Conservation (phyloP, 805 yeast genomes). For the Metschnikowia amazonensis region DNA sequence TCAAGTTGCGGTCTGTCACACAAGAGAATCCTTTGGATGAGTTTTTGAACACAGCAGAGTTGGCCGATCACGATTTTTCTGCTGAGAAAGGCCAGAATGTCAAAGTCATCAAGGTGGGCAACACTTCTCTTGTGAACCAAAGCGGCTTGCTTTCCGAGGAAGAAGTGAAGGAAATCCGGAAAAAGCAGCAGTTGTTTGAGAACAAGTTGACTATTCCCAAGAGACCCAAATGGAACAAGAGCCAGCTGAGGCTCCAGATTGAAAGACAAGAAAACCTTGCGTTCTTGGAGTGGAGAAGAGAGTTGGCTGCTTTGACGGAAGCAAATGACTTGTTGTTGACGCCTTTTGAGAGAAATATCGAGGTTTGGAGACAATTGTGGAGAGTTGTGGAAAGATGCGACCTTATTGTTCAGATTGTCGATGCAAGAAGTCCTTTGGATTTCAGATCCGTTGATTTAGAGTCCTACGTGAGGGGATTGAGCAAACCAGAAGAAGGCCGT, state of each 20-base stretch:
- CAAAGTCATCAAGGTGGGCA: conserved; percentile 74
- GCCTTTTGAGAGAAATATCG: conserved; percentile 94
- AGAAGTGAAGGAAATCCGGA: conserved; percentile 58
- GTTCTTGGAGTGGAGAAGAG: conserved; percentile 91
- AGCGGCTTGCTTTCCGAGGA: conserved; percentile 56
- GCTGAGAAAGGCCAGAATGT: conserved; percentile 85
- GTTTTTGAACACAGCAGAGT: conserved; percentile 89
- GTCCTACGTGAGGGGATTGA: conserved; percentile 69
- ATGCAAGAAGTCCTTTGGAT: conserved; percentile 89
- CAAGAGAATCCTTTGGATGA: conserved; percentile 94
- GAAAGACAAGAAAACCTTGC: conserved; percentile 87
- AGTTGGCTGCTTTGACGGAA: conserved; percentile 80
- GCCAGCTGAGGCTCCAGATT: conserved; percentile 68
- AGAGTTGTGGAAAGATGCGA: conserved; percentile 95
- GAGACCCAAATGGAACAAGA: conserved; percentile 80
- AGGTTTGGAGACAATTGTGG: conserved; percentile 99
- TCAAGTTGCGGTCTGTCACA: conserved; percentile 86
- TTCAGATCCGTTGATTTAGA: conserved; percentile 89
- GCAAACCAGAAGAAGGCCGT: conserved; percentile 44
- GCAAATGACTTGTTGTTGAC: conserved; percentile 81
- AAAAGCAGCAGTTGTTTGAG: conserved; percentile 64
- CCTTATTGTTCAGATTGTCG: conserved; percentile 93
- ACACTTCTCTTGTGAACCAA: conserved; percentile 38
- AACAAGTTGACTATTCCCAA: conserved; percentile 81
- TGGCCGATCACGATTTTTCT: conserved; percentile 93